These are phyloP conservation scores for Lanmaoa rubissima DNA, from an alignment of 768 basidiomycete genomes.

Conservation along the genomic window DNA sequence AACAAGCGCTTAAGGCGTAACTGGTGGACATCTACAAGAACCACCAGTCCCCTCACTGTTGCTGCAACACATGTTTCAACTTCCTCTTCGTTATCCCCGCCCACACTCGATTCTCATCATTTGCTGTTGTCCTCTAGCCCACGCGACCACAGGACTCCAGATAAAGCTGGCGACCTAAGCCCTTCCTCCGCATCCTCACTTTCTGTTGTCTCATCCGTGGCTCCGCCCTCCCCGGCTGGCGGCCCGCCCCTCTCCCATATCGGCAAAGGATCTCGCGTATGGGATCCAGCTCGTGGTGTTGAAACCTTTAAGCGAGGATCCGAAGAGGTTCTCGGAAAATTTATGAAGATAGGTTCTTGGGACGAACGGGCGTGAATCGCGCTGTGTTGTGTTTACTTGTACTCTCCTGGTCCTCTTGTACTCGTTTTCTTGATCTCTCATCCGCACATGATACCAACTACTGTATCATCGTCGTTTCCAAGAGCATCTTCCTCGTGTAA, in stretches of 20 bases:
- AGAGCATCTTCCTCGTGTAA: not conserved
- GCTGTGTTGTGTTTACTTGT: not conserved
- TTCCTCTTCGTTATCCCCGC: not conserved
- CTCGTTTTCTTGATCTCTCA: conserved; percentile 1
- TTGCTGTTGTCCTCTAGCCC: conserved; percentile 18
- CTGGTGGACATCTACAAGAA: conserved; percentile 15
- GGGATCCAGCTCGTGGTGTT: conserved; percentile 83
- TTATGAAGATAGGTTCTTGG: conserved; percentile 76
- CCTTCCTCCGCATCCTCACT: conserved; percentile 3
- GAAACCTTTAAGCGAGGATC: conserved; percentile 86
- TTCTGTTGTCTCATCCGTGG: conserved; percentile 55
- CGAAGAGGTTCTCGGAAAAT: conserved; percentile 81
- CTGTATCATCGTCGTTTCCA: not conserved
- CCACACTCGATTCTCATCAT: conserved; percentile 15
- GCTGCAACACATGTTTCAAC: not conserved
- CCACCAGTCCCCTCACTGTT: not conserved
- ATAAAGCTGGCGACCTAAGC: not conserved
- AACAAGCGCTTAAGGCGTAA: conserved; percentile 22
- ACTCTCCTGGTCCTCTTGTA: not conserved
- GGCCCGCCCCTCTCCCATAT: conserved; percentile 31
- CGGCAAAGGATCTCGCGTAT: conserved; percentile 61
- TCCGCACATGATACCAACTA: not conserved
- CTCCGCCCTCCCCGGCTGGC: conserved; percentile 52
- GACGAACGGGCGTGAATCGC: conserved; percentile 42
- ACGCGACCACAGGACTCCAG: conserved; percentile 4